A percentile compares a stretch with the other conserved stretches of the same genome.
phyloP scores from a whole-genome alignment of 2,329 filamentous ascomycete species.

The Thelonectria rubi region DNA sequence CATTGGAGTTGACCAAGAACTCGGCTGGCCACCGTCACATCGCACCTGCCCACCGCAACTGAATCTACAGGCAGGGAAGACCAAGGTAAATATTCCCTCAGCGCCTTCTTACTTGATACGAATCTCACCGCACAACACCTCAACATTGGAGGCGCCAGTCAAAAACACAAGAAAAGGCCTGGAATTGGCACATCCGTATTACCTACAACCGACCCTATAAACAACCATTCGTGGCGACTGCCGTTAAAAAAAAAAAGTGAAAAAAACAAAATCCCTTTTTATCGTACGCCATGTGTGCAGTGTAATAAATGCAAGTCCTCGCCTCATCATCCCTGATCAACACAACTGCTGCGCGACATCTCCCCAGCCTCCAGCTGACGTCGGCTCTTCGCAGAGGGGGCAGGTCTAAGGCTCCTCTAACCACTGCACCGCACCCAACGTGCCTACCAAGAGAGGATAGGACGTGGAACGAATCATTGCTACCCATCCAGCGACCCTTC shows the following conservation, averaged over 20 bases:
- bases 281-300: slow-evolving; percentile 61
- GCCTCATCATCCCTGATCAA: slow-evolving; percentile 59
- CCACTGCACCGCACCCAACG: slow-evolving; percentile 51
- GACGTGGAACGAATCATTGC: slow-evolving; percentile 32
- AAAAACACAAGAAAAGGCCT: slow-evolving; percentile 26
- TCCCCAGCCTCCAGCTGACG: slow-evolving; percentile 15
- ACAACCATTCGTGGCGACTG: slow-evolving; percentile 27
- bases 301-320: slow-evolving; percentile 59
- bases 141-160: not conserved
- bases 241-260: slow-evolving; percentile 32
- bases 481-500: slow-evolving; percentile 26
- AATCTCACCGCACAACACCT: not conserved
- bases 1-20: not conserved
- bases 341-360: slow-evolving; percentile 29
- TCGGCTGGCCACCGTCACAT: not conserved
- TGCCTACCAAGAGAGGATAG: slow-evolving; percentile 40
- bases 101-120: not conserved
- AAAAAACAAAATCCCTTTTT: slow-evolving; percentile 45
- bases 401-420: slow-evolving; percentile 59
- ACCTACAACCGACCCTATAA: slow-evolving; percentile 32
- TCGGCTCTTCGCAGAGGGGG: slow-evolving; percentile 44
- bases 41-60: not conserved
- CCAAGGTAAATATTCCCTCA: not conserved
- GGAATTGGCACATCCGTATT: slow-evolving; percentile 37
- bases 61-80: no score